phyloP scores from a whole-genome alignment of 2,329 filamentous ascomycete species.

The Coniochaeta ligniaria region DNA sequence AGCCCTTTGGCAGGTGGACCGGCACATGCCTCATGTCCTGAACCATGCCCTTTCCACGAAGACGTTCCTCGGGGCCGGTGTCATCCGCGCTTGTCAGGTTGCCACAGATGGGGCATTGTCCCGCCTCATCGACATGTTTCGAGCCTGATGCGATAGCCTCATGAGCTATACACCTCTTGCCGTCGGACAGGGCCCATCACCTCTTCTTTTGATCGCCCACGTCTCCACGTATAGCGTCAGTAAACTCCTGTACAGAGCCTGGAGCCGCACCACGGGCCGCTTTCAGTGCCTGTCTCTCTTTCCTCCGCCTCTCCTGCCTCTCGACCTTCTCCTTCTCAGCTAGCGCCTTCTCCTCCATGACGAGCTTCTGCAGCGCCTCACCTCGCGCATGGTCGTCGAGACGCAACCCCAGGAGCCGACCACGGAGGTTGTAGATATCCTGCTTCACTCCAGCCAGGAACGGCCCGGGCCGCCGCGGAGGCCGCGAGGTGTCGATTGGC shows the following conservation, averaged over 20 bases:
- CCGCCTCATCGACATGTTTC: no score
- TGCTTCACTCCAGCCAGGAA: neutral
- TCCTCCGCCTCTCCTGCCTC: constrained; percentile 11
- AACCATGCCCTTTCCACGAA: no score
- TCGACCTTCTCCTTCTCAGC: constrained; percentile 17
- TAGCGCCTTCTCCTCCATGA: constrained; percentile 28
- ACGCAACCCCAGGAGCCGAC: constrained; percentile 22
- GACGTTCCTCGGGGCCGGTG: no score
- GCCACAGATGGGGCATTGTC: no score
- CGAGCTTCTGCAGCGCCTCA: constrained; percentile 30
- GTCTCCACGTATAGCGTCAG: neutral
- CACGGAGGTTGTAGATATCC: constrained; percentile 15
- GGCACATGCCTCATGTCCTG: no score
- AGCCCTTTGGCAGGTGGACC: neutral
- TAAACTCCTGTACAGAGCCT: neutral
- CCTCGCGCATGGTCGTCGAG: constrained; percentile 33
- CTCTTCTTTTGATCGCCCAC: neutral
- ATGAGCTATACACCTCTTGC: neutral
- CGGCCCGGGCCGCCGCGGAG: constrained; percentile 11
- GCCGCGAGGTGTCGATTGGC: neutral
- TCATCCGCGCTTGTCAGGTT: no score
- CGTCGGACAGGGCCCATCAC: neutral
- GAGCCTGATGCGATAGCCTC: no score
- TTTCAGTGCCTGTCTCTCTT: neutral
- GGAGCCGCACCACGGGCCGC: neutral